Percentiles rank a stretch among this genome's conserved stretches.
Conservation (phyloP, 139 green algal species). For the Ostreobium quekettii region DNA sequence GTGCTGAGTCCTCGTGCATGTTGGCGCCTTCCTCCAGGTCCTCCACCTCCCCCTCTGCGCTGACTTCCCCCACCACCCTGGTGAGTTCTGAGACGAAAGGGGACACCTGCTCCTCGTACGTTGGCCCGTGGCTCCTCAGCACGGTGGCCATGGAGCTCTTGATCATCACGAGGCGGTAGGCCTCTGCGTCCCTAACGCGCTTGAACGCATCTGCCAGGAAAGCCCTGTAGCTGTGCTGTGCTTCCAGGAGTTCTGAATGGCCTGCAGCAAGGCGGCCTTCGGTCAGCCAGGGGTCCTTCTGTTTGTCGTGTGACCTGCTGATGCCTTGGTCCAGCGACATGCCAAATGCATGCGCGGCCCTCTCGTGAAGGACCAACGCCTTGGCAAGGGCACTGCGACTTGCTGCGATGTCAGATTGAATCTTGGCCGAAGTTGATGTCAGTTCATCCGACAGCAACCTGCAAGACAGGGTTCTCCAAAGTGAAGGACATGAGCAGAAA, state of each 20-base stretch:
- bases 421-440: background rate
- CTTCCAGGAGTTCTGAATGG: conserved; percentile 5
- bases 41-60: background rate
- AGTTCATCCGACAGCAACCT: background rate
- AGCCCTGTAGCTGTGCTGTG: conserved; percentile 4
- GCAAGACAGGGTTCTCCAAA: background rate
- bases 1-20: background rate
- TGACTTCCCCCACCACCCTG: background rate
- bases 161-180: background rate
- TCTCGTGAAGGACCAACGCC: background rate
- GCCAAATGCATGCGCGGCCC: background rate
- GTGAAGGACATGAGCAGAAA: too few relatives aligned
- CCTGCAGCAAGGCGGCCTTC: conserved; percentile 8
- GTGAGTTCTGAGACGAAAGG: conserved; percentile 6
- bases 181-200: background rate
- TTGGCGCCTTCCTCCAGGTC: background rate
- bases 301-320: too few relatives aligned
- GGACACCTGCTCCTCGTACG: background rate
- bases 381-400: background rate
- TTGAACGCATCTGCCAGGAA: conserved; percentile 5
- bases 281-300: conserved; percentile 18
- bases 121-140: background rate
- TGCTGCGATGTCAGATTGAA: background rate
- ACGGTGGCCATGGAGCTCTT: conserved; percentile 7
- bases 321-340: too few relatives aligned